These are phyloP conservation scores for Coffea eugenioides DNA, from an alignment of 257 asterid species.

Conservation along the genomic window DNA sequence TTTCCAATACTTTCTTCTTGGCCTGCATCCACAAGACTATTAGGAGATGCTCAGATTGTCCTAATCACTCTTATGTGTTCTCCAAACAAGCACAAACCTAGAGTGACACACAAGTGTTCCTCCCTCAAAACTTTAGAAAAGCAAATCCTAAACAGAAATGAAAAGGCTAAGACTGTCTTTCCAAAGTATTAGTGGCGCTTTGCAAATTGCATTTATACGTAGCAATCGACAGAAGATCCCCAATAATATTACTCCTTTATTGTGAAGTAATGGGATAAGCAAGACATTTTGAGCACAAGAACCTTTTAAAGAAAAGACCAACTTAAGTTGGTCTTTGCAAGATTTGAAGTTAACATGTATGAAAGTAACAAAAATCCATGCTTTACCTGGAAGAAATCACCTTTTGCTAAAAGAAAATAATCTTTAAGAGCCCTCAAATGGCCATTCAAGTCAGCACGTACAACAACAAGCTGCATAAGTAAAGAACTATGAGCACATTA, in stretches of 20 bases:
- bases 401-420: conserved; percentile 96
- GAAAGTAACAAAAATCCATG: background rate
- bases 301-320: background rate
- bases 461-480: conserved; percentile 84
- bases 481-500: conserved; percentile 20
- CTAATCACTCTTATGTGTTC: background rate
- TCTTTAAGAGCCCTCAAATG: conserved; percentile 98
- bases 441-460: conserved; percentile 98
- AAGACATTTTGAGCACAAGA: background rate
- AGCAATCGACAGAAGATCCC: background rate
- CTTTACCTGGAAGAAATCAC: conserved; percentile 93
- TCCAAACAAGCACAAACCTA: background rate
- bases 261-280: background rate
- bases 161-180: background rate
- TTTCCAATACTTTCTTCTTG: background rate
- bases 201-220: background rate
- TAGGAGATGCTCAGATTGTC: background rate
- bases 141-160: background rate
- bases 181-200: background rate
- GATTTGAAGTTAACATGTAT: background rate
- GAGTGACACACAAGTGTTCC: background rate
- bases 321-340: background rate
- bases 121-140: background rate
- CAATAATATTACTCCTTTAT: background rate
- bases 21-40: background rate